These are phyloP conservation scores for Cyathus striatus DNA, from an alignment of 768 basidiomycete genomes.

Conservation along the genomic window DNA sequence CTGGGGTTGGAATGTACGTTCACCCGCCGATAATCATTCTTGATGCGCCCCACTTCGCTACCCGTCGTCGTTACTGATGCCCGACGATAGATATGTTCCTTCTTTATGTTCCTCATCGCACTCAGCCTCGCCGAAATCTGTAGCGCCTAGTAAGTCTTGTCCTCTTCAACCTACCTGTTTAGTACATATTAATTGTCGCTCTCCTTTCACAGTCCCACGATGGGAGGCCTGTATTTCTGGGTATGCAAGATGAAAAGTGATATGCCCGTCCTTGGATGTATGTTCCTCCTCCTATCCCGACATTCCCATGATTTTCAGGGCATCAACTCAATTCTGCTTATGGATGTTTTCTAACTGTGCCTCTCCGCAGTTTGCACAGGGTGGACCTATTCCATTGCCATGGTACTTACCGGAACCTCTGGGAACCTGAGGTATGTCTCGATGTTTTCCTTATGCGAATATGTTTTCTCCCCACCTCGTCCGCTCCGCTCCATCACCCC, in stretches of 20 bases:
- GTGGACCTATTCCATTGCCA: slow-evolving; percentile 56
- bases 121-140: slow-evolving; percentile 55
- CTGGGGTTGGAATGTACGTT: slow-evolving; percentile 58
- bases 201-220: slow-evolving; percentile 33
- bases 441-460: not conserved
- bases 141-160: slow-evolving; percentile 43
- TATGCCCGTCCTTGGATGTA: slow-evolving; percentile 46
- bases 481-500: too few relatives aligned
- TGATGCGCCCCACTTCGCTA: not conserved
- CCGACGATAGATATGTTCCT: slow-evolving; percentile 37
- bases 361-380: slow-evolving; percentile 35
- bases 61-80: not conserved
- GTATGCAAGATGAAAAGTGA: slow-evolving; percentile 58
- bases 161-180: not conserved
- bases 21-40: not conserved
- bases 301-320: slow-evolving; percentile 1
- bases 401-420: slow-evolving; percentile 56
- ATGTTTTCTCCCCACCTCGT: not conserved
- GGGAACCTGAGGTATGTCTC: slow-evolving; percentile 43
- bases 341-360: not conserved
- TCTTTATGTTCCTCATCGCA: slow-evolving; percentile 56
- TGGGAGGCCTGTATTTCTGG: slow-evolving; percentile 62
- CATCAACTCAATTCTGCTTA: not conserved
- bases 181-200: slow-evolving; percentile 1
- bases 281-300: slow-evolving; percentile 10